phyloP scores from a whole-genome alignment of 2,329 filamentous ascomycete genomes.

The Fusarium tuaranense region DNA sequence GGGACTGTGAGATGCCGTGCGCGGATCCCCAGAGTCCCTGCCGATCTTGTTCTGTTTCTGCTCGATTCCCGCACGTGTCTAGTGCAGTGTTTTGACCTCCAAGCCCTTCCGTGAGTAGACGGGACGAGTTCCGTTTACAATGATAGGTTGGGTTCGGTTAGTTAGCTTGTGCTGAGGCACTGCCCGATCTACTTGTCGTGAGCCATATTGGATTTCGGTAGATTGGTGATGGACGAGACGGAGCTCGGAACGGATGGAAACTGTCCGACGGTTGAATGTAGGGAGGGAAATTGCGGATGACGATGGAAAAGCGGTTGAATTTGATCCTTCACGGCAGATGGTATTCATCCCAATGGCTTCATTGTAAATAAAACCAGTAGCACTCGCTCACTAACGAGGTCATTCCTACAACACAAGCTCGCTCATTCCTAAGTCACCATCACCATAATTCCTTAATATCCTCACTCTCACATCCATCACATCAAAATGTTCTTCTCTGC shows the following conservation, averaged over 20 bases:
- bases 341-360: no score
- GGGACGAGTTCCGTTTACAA: background rate
- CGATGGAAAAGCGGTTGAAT: background rate
- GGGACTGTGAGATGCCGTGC: conserved; percentile 21
- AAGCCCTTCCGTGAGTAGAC: background rate
- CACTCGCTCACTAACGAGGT: background rate
- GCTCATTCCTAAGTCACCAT: background rate
- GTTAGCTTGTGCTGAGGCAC: background rate
- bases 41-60: conserved; percentile 9
- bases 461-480: background rate
- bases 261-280: conserved; percentile 7
- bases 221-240: background rate
- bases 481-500: conserved; percentile 28
- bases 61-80: background rate
- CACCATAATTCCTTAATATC: background rate
- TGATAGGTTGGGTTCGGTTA: background rate
- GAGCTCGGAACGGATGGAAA: conserved; percentile 9
- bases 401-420: background rate
- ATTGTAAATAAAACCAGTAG: background rate
- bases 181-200: background rate
- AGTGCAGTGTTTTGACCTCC: background rate
- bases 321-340: background rate
- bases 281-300: background rate
- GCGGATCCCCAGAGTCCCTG: conserved; percentile 21
- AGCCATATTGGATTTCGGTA: background rate